phyloP scores from a whole-genome alignment of 2,329 filamentous ascomycete genomes.

The Colletotrichum musae region DNA sequence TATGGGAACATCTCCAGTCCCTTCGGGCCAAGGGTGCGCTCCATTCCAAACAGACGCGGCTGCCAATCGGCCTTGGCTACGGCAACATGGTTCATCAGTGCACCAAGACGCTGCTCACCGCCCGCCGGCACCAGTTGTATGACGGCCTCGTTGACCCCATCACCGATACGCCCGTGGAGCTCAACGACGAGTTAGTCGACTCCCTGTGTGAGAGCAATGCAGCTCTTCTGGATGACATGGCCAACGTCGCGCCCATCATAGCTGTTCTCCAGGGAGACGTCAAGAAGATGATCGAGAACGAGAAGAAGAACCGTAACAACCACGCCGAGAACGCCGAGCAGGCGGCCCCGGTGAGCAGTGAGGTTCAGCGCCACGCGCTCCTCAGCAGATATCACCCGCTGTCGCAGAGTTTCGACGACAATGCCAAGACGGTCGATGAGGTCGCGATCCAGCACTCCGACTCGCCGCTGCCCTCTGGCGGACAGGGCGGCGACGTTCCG shows the following conservation, averaged over 20 bases:
- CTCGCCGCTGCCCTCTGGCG: neutral
- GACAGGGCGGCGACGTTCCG: neutral
- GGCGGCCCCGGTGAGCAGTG: slow-evolving; percentile 25
- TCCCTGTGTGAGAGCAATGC: slow-evolving; percentile 21
- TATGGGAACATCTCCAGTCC: slow-evolving; percentile 27
- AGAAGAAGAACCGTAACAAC: neutral
- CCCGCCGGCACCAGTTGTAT: slow-evolving; percentile 7
- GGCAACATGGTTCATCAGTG: slow-evolving; percentile 30
- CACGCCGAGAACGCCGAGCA: neutral
- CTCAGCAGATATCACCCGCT: slow-evolving; percentile 31
- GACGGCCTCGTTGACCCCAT: slow-evolving; percentile 9
- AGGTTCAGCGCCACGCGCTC: slow-evolving; percentile 18
- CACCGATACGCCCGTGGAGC: neutral
- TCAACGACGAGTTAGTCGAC: slow-evolving; percentile 11
- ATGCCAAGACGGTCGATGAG: slow-evolving; percentile 27
- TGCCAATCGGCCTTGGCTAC: slow-evolving; percentile 19
- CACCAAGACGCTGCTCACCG: slow-evolving; percentile 29
- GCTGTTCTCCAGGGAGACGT: slow-evolving; percentile 34
- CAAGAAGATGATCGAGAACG: slow-evolving; percentile 18
- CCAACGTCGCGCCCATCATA: slow-evolving; percentile 20
- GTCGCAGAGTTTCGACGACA: slow-evolving; percentile 24
- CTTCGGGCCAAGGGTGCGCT: slow-evolving; percentile 14
- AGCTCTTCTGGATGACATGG: slow-evolving; percentile 27
- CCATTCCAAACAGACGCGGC: slow-evolving; percentile 28
- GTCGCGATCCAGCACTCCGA: slow-evolving; percentile 28